Evolutionary conservation across 2,329 filamentous ascomycete species (phyloP).

Genomic region (Blastomyces silverae): DNA sequence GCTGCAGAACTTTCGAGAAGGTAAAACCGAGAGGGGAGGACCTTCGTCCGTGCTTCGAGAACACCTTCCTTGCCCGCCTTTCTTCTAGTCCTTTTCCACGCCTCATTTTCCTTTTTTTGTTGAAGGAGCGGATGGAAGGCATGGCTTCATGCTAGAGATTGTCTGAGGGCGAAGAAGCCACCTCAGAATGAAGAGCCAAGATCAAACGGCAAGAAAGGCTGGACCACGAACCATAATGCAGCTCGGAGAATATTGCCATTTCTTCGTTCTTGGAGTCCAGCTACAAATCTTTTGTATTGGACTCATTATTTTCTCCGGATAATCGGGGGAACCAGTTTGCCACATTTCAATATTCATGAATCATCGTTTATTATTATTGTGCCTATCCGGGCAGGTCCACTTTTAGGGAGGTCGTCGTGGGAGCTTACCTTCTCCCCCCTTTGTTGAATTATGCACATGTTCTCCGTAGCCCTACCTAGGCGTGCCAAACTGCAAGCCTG

Average conservation of each 20-base stretch:
- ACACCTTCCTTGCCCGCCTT: neutral
- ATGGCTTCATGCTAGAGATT: neutral
- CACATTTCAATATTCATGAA: neutral
- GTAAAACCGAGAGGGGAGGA: neutral
- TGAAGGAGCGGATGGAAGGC: neutral
- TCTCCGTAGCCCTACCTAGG: neutral
- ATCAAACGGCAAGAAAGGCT: neutral
- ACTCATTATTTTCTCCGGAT: neutral
- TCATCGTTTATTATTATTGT: neutral
- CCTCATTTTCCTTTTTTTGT: neutral
- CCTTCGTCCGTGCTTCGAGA: neutral
- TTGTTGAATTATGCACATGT: neutral
- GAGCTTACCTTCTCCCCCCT: neutral
- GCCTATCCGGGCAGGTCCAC: neutral
- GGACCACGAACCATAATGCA: neutral
- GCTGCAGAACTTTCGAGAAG: conserved; percentile 7
- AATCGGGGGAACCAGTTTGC: neutral
- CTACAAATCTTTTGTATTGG: neutral
- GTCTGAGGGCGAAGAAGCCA: neutral
- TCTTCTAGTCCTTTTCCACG: neutral
- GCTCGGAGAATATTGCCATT: conserved; percentile 6
- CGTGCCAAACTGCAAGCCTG: neutral
- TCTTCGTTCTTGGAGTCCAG: neutral
- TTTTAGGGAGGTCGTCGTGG: neutral
- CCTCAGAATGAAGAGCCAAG: neutral